Base-by-base conservation (phyloP, 192 early-diverging fungal genomes). In the Linnemannia schmuckeri region DNA sequence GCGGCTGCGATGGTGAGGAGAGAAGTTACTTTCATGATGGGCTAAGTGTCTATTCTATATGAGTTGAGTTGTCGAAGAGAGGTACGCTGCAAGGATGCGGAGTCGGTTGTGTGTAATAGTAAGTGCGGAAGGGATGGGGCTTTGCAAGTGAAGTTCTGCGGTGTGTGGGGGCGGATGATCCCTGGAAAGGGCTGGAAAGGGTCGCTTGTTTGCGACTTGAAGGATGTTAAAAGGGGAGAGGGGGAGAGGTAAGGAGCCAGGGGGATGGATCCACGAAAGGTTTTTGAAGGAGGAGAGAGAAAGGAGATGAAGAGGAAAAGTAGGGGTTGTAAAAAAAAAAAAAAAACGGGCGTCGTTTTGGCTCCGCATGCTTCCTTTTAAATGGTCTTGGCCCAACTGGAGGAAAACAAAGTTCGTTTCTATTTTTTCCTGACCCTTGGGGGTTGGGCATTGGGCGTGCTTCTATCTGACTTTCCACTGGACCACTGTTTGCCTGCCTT, bases 1-100 rank as follows among this genome's bases (percentile, higher is more conserved):
- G 93, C 89, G 44, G 92, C 88, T 4, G 91, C 80, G 8, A 90
- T 44, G 1, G 93, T 90, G 30, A 93, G 66, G 24, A 92, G 73
- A 78, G 87, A 89, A 73, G 82, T 69, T 15, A 84, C 88, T 89
- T 79, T 93, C 93, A 79, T 93, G 86, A 80, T 91, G 81, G 20
- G 89, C 2, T 66, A 30, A 30, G 61, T 66, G 33, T 66, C 27
- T 27, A 78, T 38, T 91, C 88, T 70, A 85, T 89, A 75, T 18
- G 54, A 37, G 22, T 89, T 89, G 20, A 70, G 79, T 73, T n/a
- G 63, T 42, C 3, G 42, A 38, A 10, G 24, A 17, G 35, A 35
- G 13, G 5, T 22, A 8, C 24, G 8, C 7, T 41, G 47, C 9
- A 6, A 37, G 5, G 27, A 38, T n/a, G 33, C 30, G 46, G 27